These are phyloP conservation scores for Tulasnella sp. DNA, from an alignment of 768 basidiomycete genomes.

Conservation along the genomic window DNA sequence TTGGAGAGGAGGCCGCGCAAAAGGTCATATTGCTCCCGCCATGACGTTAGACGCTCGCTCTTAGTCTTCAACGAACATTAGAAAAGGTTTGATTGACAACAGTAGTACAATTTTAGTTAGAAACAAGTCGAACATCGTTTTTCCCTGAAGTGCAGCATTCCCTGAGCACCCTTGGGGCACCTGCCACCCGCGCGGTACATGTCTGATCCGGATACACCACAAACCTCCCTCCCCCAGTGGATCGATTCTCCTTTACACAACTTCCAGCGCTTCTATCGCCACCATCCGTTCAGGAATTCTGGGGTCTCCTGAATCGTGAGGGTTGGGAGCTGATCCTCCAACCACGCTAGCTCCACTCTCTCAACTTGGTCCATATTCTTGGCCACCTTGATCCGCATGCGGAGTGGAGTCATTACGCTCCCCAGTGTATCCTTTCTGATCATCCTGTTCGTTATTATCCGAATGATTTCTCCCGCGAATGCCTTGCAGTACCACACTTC, in stretches of 20 bases:
- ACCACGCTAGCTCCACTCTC: neutral
- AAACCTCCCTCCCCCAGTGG: too few species aligned
- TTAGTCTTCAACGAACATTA: neutral
- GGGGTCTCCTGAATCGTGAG: neutral
- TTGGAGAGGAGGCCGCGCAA: constrained; percentile 21
- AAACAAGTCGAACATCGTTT: too few species aligned
- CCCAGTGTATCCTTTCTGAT: neutral
- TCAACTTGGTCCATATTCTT: neutral
- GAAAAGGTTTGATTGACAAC: neutral
- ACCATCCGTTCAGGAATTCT: neutral
- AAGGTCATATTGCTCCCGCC: constrained; percentile 11
- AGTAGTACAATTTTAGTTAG: too few species aligned
- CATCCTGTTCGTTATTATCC: neutral
- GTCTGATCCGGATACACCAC: too few species aligned
- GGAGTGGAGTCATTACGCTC: neutral
- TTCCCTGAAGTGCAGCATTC: neutral
- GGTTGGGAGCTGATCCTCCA: neutral
- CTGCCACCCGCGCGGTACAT: too few species aligned
- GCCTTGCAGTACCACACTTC: neutral
- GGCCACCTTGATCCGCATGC: neutral
- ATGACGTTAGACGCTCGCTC: neutral
- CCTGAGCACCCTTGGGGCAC: too few species aligned
- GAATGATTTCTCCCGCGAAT: neutral
- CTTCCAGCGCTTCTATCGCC: too few species aligned
- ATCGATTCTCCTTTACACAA: too few species aligned